These are phyloP conservation scores for Yamadazyma epiphylla DNA, from an alignment of 1,139 yeast species.

Conservation along the genomic window DNA sequence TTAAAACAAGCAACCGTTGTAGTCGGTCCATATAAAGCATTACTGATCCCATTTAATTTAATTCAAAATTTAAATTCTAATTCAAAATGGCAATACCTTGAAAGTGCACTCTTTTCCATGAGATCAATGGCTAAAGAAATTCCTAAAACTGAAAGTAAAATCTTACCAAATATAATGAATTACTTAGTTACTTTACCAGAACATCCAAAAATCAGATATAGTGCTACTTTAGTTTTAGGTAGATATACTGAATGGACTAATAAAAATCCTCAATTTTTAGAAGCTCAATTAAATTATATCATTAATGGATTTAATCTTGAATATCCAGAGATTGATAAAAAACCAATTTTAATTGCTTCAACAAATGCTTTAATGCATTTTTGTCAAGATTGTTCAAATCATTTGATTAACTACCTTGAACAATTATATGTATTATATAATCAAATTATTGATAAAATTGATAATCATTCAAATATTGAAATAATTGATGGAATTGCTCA, in stretches of 20 bases:
- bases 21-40: constrained; percentile 70
- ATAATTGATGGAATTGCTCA: constrained; percentile 89
- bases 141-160: constrained; percentile 58
- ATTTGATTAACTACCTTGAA: constrained; percentile 66
- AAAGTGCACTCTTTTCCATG: constrained; percentile 85
- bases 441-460: constrained; percentile 55
- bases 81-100: constrained; percentile 76
- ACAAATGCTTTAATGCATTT: constrained; percentile 93
- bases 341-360: constrained; percentile 76
- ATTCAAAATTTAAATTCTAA: constrained; percentile 37
- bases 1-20: constrained; percentile 92
- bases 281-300: constrained; percentile 80
- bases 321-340: constrained; percentile 14
- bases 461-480: constrained; percentile 69
- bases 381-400: constrained; percentile 82
- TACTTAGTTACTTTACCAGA: constrained; percentile 71
- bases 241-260: constrained; percentile 96
- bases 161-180: constrained; percentile 78
- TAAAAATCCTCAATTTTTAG: constrained; percentile 75
- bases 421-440: constrained; percentile 76
- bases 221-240: constrained; percentile 89
- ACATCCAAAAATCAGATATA: constrained; percentile 82
- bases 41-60: constrained; percentile 57
- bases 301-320: constrained; percentile 58
- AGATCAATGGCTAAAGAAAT: constrained; percentile 96